Evolutionary conservation across 2,329 filamentous ascomycete species (phyloP).

Genomic region (Rutstroemia sp.): DNA sequence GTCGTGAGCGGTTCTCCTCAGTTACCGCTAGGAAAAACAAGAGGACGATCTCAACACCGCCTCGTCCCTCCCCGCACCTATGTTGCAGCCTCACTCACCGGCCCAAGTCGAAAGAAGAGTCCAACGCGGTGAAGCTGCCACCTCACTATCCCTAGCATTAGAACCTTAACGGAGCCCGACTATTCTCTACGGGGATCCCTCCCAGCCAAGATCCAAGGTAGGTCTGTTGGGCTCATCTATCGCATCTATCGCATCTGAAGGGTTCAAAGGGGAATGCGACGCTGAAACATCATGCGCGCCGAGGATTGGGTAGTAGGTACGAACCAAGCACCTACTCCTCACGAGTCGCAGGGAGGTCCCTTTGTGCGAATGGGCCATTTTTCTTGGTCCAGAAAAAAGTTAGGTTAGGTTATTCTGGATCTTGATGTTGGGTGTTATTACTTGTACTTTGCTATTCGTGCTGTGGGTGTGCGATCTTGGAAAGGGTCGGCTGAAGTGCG

Average conservation of each 20-base stretch:
- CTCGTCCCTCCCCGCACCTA: neutral
- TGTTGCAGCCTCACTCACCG: neutral
- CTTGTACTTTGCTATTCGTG: no score
- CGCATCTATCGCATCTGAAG: neutral
- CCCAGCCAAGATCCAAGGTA: neutral
- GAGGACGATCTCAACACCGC: neutral
- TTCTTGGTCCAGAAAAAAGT: no score
- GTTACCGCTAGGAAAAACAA: no score
- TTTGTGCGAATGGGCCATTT: no score
- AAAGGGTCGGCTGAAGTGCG: no score
- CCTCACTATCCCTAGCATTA: neutral
- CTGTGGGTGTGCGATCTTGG: no score
- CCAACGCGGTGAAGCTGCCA: neutral
- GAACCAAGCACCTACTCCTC: neutral
- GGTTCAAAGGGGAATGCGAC: neutral
- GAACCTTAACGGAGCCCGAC: neutral
- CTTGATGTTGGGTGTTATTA: no score
- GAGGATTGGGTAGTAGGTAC: neutral
- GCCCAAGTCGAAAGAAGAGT: neutral
- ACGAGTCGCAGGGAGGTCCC: no score
- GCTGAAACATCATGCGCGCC: neutral
- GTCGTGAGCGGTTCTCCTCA: no score
- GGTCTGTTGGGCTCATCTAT: neutral
- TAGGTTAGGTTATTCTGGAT: no score
- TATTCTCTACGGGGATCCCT: no score